A percentile compares a stretch with the other conserved stretches of the same genome.
phyloP scores from a whole-genome alignment of 371 early-diverging fungal species.

The Blakeslea trispora region DNA sequence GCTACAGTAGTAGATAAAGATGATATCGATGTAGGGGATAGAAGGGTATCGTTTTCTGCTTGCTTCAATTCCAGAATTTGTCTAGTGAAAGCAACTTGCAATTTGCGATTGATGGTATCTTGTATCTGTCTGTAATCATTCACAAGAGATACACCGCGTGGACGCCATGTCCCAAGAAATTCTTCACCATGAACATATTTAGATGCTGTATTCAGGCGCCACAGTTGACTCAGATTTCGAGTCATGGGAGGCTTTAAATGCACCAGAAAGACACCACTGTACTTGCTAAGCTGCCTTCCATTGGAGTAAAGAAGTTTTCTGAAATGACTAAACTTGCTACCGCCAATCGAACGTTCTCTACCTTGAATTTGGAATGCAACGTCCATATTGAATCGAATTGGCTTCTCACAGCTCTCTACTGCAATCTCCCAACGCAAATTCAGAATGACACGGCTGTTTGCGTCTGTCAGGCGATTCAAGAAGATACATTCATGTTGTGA shows the following conservation, averaged over 20 bases:
- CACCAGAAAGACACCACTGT: conserved; percentile 58
- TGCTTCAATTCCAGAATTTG: conserved; percentile 33
- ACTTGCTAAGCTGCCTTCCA: conserved; percentile 43
- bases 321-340: conserved; percentile 38
- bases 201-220: conserved; percentile 75
- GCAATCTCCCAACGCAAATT: conserved; percentile 61
- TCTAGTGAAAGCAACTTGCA: conserved; percentile 52
- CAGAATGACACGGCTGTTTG: conserved; percentile 61
- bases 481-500: conserved; percentile 75
- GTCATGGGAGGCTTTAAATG: conserved; percentile 63
- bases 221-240: conserved; percentile 60
- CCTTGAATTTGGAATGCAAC: conserved; percentile 65
- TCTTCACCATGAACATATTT: conserved; percentile 90
- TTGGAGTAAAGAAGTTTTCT: conserved; percentile 31
- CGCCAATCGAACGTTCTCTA: conserved; percentile 49
- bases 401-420: conserved; percentile 58
- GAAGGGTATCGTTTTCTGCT: neutral
- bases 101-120: conserved; percentile 34
- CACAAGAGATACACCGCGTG: conserved; percentile 75
- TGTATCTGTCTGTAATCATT: conserved; percentile 55
- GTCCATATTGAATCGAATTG: conserved; percentile 65
- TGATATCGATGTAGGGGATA: conserved; percentile 8
- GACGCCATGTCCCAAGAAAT: conserved; percentile 72
- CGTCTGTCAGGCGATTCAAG: conserved; percentile 70
- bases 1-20: conserved; percentile 27